These are phyloP conservation scores for Trypanosoma avium DNA, from an alignment of 208 protist species.

Conservation along the genomic window DNA sequence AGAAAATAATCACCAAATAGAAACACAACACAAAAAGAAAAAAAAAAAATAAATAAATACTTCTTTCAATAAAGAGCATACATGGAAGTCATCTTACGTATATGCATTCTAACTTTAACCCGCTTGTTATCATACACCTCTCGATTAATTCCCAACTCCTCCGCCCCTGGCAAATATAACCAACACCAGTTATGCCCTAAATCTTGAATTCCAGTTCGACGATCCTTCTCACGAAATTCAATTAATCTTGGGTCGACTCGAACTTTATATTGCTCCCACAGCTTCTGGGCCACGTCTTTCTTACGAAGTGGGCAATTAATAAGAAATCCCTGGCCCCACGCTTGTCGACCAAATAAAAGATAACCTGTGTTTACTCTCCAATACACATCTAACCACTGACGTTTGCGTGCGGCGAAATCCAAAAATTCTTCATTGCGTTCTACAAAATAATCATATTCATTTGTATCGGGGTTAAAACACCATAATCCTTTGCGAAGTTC, in stretches of 20 bases:
- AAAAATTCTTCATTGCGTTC: constrained; percentile 89
- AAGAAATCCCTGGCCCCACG: constrained; percentile 88
- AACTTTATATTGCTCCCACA: constrained; percentile 94
- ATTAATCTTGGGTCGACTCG: constrained; percentile 83
- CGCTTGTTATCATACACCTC: constrained; percentile 94
- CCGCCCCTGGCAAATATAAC: constrained; percentile 89
- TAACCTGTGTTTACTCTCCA: constrained; percentile 93
- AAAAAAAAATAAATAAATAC: constrained; percentile 1
- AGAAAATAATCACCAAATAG: neutral
- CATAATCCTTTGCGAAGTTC: constrained; percentile 81
- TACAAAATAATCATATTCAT: constrained; percentile 85
- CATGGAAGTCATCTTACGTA: constrained; percentile 79
- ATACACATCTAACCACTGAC: constrained; percentile 93
- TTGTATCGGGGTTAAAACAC: constrained; percentile 89
- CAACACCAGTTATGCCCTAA: constrained; percentile 93
- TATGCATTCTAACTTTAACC: constrained; percentile 91
- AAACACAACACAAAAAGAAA: neutral
- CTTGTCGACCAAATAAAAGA: constrained; percentile 85
- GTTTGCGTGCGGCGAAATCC: constrained; percentile 89
- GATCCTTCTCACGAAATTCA: constrained; percentile 88
- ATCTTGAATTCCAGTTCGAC: constrained; percentile 88
- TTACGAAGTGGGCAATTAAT: constrained; percentile 90
- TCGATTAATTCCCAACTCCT: constrained; percentile 87
- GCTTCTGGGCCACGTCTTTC: constrained; percentile 87
- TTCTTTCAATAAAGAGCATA: constrained; percentile 67